Evolutionary conservation across 148 eudicot species (phyloP), one percentile per base, ranked within the genome.

Genomic region (Vaccinium macrocarpon): DNA sequence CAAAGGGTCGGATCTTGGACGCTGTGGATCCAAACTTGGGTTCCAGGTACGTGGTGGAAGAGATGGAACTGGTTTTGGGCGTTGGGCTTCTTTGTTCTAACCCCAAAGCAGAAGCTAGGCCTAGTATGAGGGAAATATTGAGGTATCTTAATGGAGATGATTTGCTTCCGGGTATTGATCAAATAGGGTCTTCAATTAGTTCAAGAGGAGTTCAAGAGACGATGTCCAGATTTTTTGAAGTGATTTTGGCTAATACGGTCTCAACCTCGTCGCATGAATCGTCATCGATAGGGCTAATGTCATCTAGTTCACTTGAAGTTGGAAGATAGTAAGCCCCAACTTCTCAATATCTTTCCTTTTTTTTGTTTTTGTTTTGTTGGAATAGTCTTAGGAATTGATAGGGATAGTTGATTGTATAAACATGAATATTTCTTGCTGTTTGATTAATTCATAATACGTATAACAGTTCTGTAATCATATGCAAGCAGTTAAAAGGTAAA

Each of bases 111-210:
- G 85, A 79, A 18, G 74, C 86, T 1, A 82, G 90, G 86, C 90
- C 90, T 5, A 74, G 77, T 3, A 86, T 85, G 87, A 83, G 86
- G 29, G 80, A 85, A 27, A 83, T 88, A 8, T 27, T 73, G 76
- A 68, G 80, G 66, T 88, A 88, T 38, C 82, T 88, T 10, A 83
- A 83, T 50, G 80, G 88, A 14, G 88, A 88, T 50, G 90, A 85
- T 16, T 4, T 21, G 5, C 80, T 83, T 64, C 88, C 86, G 1
- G 51, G 81, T 4, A 42, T 85, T 10, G 86, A 88, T 42, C 46
- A 35, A 70, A 76, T 88, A 59, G 75, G 35, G n/a, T 80, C 73
- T 25, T 35, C 84, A 0, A 50, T 78, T 50, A 29, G 79, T 21
- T 74, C 84, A n/a, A 51, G 74, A 52, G 71, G 68, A 27, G 71